Evolutionary conservation across 2,329 filamentous ascomycete genomes (phyloP).

Genomic region (Ploettnerulaceae sp.): DNA sequence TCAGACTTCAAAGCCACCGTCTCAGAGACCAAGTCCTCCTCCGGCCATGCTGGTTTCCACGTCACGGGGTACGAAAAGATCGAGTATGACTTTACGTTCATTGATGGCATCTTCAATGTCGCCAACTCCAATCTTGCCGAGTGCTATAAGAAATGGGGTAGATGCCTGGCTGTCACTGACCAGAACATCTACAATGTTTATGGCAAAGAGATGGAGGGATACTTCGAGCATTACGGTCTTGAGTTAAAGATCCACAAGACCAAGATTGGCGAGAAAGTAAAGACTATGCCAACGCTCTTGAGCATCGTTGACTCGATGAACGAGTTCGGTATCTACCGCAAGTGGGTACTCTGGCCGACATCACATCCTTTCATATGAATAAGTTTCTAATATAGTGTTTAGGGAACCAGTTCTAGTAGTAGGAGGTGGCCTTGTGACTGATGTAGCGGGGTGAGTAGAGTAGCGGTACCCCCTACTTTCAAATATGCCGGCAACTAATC

Average conservation of each 20-base stretch:
- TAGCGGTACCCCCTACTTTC: background rate
- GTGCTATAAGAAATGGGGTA: slow-evolving; percentile 60
- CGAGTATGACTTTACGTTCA: slow-evolving; percentile 69
- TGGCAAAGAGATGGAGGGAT: slow-evolving; percentile 58
- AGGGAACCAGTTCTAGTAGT: slow-evolving; percentile 63
- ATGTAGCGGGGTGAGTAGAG: slow-evolving; percentile 68
- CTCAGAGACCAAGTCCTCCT: slow-evolving; percentile 48
- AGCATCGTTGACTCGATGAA: slow-evolving; percentile 70
- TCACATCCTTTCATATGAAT: background rate
- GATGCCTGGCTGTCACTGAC: slow-evolving; percentile 65
- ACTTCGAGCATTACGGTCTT: slow-evolving; percentile 61
- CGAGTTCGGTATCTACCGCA: slow-evolving; percentile 65
- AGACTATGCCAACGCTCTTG: slow-evolving; percentile 65
- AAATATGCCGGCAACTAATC: slow-evolving; percentile 9
- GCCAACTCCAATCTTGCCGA: slow-evolving; percentile 57
- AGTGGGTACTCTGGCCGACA: slow-evolving; percentile 32
- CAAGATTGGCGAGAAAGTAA: slow-evolving; percentile 71
- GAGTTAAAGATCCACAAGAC: slow-evolving; percentile 64
- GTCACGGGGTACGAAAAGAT: slow-evolving; percentile 73
- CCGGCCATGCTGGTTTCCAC: slow-evolving; percentile 51
- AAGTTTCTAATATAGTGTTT: slow-evolving; percentile 9
- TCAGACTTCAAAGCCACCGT: slow-evolving; percentile 66
- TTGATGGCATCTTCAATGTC: slow-evolving; percentile 62
- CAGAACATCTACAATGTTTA: slow-evolving; percentile 67
- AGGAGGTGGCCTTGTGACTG: slow-evolving; percentile 65